Evolutionary conservation across 305 asterid species (phyloP), one percentile per base, ranked within the genome.

Genomic region (Rubia peregrina): DNA sequence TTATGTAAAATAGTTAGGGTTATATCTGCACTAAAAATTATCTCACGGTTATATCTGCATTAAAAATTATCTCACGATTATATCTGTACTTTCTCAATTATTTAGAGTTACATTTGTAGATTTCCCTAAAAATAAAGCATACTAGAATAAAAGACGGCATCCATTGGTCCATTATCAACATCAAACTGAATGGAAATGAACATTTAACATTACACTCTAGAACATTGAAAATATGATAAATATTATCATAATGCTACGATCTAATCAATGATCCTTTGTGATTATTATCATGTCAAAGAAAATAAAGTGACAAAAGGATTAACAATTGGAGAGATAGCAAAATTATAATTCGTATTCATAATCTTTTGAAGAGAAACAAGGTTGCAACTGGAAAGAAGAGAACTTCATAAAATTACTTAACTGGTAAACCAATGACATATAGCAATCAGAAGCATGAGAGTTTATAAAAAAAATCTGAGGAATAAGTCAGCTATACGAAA

Each of bases 131-230:
- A 26, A 26, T 26, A 26, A 26, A 26, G 30, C 30, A 26, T 26
- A 26, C 30, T 2, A 26, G 30, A 26, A 26, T 26, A 26, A 81
- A 85, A 93, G 62, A 90, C 95, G 30, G 97, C 97, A 82, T 95
- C 96, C 80, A 78, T 85, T 24, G 97, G 97, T 82, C 98, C 98
- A 83, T 89, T 90, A 74, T 88, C 71, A 69, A 88, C 83, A 81
- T 93, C 97, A 83, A 93, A 80, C 98, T 93, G 95, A 76, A 24
- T 75, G 30, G 12, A 75, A 41, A 72, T 14, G 17, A 17, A 38
- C 24, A 65, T 26, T 69, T 42, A 68, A 42, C 4, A 66, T 14
- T 33, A 62, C 3, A 57, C 9, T 48, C 17, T 6, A 65, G 17
- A 65, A 49, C 24, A 41, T 1, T 6, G 48, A 2, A 57, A 12